phyloP scores from a whole-genome alignment of 1,139 yeast genomes.

The Lodderomyces pseudojiufengensis region DNA sequence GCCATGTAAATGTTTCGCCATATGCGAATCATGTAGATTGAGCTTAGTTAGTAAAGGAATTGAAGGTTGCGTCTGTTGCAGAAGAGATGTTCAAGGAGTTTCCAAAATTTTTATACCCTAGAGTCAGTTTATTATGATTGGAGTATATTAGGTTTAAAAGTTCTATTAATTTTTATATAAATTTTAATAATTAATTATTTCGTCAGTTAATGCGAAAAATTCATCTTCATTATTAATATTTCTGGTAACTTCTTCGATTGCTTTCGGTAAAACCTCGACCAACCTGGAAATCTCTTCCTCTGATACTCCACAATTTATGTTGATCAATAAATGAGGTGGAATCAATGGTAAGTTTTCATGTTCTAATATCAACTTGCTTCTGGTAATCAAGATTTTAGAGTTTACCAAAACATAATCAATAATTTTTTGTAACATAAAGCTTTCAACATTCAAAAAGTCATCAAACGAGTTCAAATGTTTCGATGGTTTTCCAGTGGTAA shows the following conservation, averaged over 20 bases:
- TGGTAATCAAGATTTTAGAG: constrained; percentile 60
- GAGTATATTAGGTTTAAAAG: too few species aligned
- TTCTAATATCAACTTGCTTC: constrained; percentile 64
- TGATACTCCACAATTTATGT: constrained; percentile 53
- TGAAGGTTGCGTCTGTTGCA: constrained; percentile 82
- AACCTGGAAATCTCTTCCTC: constrained; percentile 45
- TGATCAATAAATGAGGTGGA: constrained; percentile 63
- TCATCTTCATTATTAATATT: constrained; percentile 16
- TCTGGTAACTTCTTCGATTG: constrained; percentile 18
- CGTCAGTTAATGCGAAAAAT: constrained; percentile 19
- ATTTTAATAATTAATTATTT: constrained; percentile 14
- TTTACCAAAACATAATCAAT: constrained; percentile 50
- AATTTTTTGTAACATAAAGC: constrained; percentile 58
- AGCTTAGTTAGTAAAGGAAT: constrained; percentile 73
- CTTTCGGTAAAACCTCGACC: constrained; percentile 16
- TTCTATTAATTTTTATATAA: too few species aligned
- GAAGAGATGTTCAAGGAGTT: constrained; percentile 63
- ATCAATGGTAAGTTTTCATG: constrained; percentile 76
- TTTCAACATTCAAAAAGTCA: constrained; percentile 55
- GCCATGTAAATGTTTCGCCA: constrained; percentile 91
- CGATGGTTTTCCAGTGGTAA: constrained; percentile 38
- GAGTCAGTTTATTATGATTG: too few species aligned
- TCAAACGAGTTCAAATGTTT: constrained; percentile 33
- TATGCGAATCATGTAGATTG: constrained; percentile 80
- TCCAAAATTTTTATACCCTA: constrained; percentile 51